phyloP scores from a whole-genome alignment of 2,329 filamentous ascomycete genomes.

The Coccinonectria pachysandricola region DNA sequence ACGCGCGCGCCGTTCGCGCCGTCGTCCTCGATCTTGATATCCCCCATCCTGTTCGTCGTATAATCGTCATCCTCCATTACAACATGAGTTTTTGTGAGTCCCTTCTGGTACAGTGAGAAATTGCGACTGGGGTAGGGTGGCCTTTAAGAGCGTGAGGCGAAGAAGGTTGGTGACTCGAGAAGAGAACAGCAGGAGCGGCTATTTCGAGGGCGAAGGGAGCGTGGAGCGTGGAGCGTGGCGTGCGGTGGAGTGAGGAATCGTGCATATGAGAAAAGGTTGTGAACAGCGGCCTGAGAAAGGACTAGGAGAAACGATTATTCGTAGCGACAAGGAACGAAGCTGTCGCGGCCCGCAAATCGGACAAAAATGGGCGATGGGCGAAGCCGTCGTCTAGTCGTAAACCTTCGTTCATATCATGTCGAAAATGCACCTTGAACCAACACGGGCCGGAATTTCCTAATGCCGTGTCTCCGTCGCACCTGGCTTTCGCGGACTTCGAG shows the following conservation, averaged over 20 bases:
- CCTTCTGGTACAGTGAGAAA: too few species aligned
- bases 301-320: too few species aligned
- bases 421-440: not conserved
- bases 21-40: slow-evolving; percentile 34
- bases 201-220: slow-evolving; percentile 14
- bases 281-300: too few species aligned
- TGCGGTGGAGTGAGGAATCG: slow-evolving; percentile 17
- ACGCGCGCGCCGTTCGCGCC: slow-evolving; percentile 25
- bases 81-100: too few species aligned
- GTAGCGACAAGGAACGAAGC: too few species aligned
- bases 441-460: slow-evolving; percentile 8
- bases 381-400: slow-evolving; percentile 7
- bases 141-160: slow-evolving; percentile 6
- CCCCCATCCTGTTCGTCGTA: slow-evolving; percentile 31
- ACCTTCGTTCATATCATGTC: slow-evolving; percentile 5
- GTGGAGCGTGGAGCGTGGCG: slow-evolving; percentile 14
- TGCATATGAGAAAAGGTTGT: slow-evolving; percentile 16
- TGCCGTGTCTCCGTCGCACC: slow-evolving; percentile 5
- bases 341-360: too few species aligned
- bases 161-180: too few species aligned
- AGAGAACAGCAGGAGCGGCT: slow-evolving; percentile 12
- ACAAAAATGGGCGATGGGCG: slow-evolving; percentile 5
- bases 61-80: slow-evolving; percentile 33
- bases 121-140: too few species aligned
- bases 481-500: slow-evolving; percentile 1